Percentiles rank a stretch among this genome's conserved stretches.
Conservation (phyloP, 2,329 filamentous ascomycete species). For the Colletotrichum kahawae region DNA sequence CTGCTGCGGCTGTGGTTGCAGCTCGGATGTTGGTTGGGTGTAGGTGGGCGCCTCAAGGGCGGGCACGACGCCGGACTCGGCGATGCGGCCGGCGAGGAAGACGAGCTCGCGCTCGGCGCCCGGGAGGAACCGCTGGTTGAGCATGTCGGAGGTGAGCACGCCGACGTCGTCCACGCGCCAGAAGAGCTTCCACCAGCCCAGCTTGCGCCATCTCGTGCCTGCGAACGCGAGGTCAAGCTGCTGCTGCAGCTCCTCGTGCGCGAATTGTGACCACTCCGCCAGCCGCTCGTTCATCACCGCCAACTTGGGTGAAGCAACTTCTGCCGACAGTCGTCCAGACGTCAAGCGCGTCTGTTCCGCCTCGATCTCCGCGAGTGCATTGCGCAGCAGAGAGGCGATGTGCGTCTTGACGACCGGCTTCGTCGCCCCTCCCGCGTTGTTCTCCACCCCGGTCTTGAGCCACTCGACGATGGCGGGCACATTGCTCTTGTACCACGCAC, state of each 20-base stretch:
- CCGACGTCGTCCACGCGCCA: slow-evolving; percentile 93
- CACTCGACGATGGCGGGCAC: slow-evolving; percentile 69
- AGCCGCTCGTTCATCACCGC: slow-evolving; percentile 63
- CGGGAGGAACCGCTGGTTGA: slow-evolving; percentile 77
- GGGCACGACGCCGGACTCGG: slow-evolving; percentile 45
- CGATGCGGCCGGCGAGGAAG: slow-evolving; percentile 79
- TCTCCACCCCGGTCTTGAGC: slow-evolving; percentile 57
- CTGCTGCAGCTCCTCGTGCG: slow-evolving; percentile 82
- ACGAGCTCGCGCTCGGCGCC: slow-evolving; percentile 82
- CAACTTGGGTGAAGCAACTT: slow-evolving; percentile 42
- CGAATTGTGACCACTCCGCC: slow-evolving; percentile 75
- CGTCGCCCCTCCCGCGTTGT: slow-evolving; percentile 47
- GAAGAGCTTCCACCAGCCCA: slow-evolving; percentile 94
- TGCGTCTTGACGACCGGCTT: slow-evolving; percentile 72
- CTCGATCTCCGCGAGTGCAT: slow-evolving; percentile 55
- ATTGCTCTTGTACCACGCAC: slow-evolving; percentile 75
- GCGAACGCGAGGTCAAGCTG: slow-evolving; percentile 80
- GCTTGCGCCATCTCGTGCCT: slow-evolving; percentile 76
- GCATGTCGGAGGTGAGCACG: slow-evolving; percentile 80
- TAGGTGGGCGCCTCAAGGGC: slow-evolving; percentile 27
- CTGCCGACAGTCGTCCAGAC: slow-evolving; percentile 33
- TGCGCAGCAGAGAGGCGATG: slow-evolving; percentile 69
- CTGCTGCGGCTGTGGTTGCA: slow-evolving; percentile 17
- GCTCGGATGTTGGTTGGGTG: slow-evolving; percentile 35
- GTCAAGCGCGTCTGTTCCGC: slow-evolving; percentile 49